phyloP scores from a whole-genome alignment of 176 grass and related monocot species.

The Oryza brachyantha region DNA sequence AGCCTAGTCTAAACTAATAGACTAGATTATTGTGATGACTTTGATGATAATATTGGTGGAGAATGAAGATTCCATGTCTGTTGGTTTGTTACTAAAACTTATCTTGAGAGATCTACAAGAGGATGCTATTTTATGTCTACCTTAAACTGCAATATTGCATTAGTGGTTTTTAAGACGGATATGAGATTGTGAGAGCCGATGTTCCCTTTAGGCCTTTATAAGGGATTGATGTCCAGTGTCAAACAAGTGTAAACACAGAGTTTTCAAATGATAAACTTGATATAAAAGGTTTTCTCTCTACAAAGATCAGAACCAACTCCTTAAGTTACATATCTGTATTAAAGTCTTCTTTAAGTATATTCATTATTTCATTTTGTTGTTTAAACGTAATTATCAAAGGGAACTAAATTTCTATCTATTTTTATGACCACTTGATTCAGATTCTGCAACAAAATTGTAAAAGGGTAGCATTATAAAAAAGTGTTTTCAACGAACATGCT shows the following conservation, averaged over 20 bases:
- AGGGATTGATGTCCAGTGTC: not conserved
- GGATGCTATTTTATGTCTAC: not conserved
- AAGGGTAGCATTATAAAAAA: not conserved
- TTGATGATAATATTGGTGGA: not conserved
- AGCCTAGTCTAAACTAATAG: not conserved
- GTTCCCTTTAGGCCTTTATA: not conserved
- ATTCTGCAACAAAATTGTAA: not conserved
- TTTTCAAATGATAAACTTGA: not conserved
- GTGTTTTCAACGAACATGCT: not conserved
- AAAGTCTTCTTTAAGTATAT: conserved; percentile 8
- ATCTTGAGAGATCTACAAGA: not conserved
- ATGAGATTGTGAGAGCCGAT: not conserved
- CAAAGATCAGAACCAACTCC: not conserved
- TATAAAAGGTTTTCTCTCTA: not conserved
- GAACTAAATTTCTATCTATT: conserved; percentile 6
- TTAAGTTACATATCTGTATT: conserved; percentile 19
- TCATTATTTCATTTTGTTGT: conserved; percentile 4
- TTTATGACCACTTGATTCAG: conserved; percentile 1
- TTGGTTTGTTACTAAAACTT: not conserved
- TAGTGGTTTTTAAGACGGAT: not conserved
- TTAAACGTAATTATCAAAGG: conserved; percentile 12
- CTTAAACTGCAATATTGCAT: not conserved
- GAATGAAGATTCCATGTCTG: not conserved
- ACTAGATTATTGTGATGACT: not conserved
- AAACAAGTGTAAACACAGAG: not conserved